Conservation (phyloP, 2,329 filamentous ascomycete species). For the Epichloe aotearoae region DNA sequence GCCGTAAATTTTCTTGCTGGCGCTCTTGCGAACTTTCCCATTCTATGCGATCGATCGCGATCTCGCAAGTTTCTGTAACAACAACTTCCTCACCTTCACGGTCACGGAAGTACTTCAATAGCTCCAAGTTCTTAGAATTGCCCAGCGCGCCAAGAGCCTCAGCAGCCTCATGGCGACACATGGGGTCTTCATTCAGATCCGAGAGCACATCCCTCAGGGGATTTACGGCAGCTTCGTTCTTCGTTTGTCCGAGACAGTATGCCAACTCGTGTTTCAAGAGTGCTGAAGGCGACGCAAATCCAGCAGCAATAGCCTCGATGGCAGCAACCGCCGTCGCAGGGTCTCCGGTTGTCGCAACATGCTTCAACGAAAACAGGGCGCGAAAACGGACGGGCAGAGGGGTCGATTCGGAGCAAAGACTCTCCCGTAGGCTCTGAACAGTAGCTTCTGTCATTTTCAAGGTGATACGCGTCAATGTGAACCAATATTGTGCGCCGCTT, state of each 20-base stretch:
- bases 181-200: slow-evolving; percentile 72
- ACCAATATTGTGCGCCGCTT: not conserved
- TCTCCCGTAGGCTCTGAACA: slow-evolving; percentile 54
- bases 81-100: slow-evolving; percentile 63
- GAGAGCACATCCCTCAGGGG: slow-evolving; percentile 62
- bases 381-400: slow-evolving; percentile 84
- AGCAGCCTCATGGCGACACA: slow-evolving; percentile 93
- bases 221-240: slow-evolving; percentile 59
- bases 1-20: slow-evolving; percentile 62
- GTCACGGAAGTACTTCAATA: slow-evolving; percentile 63
- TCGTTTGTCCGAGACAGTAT: slow-evolving; percentile 89
- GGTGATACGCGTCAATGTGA: no score
- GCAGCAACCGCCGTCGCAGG: slow-evolving; percentile 42
- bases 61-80: slow-evolving; percentile 92
- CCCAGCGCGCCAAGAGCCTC: slow-evolving; percentile 87
- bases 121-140: slow-evolving; percentile 55
- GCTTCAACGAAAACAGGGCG: slow-evolving; percentile 94
- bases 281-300: slow-evolving; percentile 71
- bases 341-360: slow-evolving; percentile 60
- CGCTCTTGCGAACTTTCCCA: slow-evolving; percentile 73
- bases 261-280: slow-evolving; percentile 93
- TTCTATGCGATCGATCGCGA: slow-evolving; percentile 84
- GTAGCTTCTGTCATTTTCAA: slow-evolving; percentile 24
- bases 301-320: slow-evolving; percentile 75
- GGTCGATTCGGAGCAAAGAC: slow-evolving; percentile 65